Evolutionary conservation across 495 filamentous ascomycete species (phyloP), one percentile per base, ranked within the genome.

Genomic region (Lasiosphaeria miniovina): DNA sequence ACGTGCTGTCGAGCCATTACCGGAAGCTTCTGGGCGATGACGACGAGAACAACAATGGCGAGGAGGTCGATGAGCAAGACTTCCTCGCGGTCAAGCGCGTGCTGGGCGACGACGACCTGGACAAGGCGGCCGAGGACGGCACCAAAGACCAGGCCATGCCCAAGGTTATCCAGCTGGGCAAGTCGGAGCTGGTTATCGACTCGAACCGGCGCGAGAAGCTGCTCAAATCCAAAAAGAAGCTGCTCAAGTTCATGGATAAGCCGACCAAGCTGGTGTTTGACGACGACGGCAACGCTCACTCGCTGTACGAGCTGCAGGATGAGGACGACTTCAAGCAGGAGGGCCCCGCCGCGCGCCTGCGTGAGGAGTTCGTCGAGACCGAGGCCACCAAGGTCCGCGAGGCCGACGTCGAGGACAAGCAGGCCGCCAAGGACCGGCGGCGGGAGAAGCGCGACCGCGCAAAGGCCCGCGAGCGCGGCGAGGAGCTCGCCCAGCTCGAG

Each of bases 191-290:
- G 15, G 72, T 94, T 55, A 86, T 98, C 65, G 92, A 97, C 74
- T 96, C 90, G 10, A 92, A 96, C 70, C 90, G 94, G 17, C 86
- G 88, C 65, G 93, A 95, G 75, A 96, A 96, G 74, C 82, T 96
- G 34, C 84, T 97, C 65, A 89, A 88, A 57, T 95, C 90, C 33
- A 97, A 97, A 80, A 96, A 96, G 80, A 90, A 93, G 74, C 79
- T 96, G 32, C 81, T 87, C 60, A 94, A 96, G 70, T 86, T 88
- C 72, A 95, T 92, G 73, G 87, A 88, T 65, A 88, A 88, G 71
- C 90, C 90, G 43, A 86, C 80, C 49, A 95, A 90, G 65, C 74
- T 97, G 6, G 77, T 96, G 49, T 99, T 90, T 71, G 95, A 99
- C 75, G 92, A 96, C 58, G 91, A 97, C 8, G 94, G 93, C 59